These are phyloP conservation scores for Cyanophora paradoxa DNA, from an alignment of 78 protist genomes.

Conservation along the genomic window DNA sequence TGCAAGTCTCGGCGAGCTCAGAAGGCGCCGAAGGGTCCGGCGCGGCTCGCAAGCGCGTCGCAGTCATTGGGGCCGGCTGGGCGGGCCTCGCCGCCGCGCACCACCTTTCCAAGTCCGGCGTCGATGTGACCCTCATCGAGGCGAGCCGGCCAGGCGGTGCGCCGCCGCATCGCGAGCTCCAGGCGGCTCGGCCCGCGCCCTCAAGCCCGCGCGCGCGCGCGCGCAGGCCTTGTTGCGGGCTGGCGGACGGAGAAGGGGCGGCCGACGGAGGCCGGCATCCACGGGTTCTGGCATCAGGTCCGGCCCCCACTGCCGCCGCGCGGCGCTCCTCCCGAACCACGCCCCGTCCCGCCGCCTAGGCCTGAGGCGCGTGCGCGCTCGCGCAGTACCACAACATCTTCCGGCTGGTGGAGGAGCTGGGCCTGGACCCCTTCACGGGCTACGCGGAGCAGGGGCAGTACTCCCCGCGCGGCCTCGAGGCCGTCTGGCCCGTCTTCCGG, in stretches of 20 bases:
- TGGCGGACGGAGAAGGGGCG: slow-evolving; percentile 1
- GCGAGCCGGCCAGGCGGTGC: background rate
- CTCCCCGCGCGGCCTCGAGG: slow-evolving; percentile 16
- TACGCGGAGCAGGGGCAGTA: slow-evolving; percentile 23
- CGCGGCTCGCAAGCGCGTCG: too few relatives aligned
- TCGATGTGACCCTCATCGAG: background rate
- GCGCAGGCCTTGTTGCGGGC: background rate
- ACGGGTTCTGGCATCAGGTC: slow-evolving; percentile 9
- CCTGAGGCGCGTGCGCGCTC: background rate
- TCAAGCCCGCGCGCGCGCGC: background rate
- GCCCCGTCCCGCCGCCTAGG: background rate
- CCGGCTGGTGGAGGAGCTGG: slow-evolving; percentile 8
- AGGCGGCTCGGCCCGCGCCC: background rate
- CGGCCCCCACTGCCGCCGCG: background rate
- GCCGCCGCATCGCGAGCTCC: too few relatives aligned
- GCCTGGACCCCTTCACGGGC: background rate
- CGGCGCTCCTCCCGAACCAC: background rate
- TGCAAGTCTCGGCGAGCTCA: too few relatives aligned
- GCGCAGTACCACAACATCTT: slow-evolving; percentile 10
- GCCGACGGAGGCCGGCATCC: slow-evolving; percentile 11
- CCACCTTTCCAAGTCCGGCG: background rate
- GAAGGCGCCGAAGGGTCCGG: too few relatives aligned
- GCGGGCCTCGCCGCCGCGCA: slow-evolving; percentile 15
- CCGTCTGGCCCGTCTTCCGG: slow-evolving; percentile 17
- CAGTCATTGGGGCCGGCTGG: slow-evolving; percentile 18